Base-by-base conservation (phyloP, 2,329 filamentous ascomycete genomes). In the Graphilbum fragrans region DNA sequence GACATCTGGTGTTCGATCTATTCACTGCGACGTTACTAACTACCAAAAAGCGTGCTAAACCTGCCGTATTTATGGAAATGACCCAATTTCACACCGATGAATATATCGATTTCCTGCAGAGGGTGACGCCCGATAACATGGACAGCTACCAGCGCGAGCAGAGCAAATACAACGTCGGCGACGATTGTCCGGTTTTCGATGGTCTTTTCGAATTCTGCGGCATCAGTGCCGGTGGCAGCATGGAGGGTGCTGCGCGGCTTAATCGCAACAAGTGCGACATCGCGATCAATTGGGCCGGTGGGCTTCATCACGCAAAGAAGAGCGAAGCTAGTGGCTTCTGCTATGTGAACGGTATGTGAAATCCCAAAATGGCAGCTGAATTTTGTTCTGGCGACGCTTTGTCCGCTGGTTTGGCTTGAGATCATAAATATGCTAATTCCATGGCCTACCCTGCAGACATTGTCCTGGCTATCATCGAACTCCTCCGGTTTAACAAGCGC, bases 51-150 rank as follows among this genome's bases (percentile, higher is more conserved):
- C 80, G 83, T 47, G 83, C 83, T 41, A 90, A 90, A 67, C 83
- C 86, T 10, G 92, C 92, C 16, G 88, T 82, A 23, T 78, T 82
- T 49, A 81, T 92, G 53, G 88, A 96, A 60, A 84, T 98, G 70
- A 85, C 81, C 41, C 83, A 92, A 47, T 98, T 96, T 56, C 92
- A 98, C 60, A 92, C 86, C 39, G 77, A 85, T 57, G 88, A 95
- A 55, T 98, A 98, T 62, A 86, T 98, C 49, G 86, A 94, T 42
- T 98, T 96, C 56, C 69, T 98, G 17, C 83, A 73, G 64, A 94
- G 93, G 53, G 92, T 98, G 42, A 96, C 92, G 0, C 93, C 92
- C 2, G 92, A 98, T 65, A 98, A 98, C 58, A 96, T 96, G 86
- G 93, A 98, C 52, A 76, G 75, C 49, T 96, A 86, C 57, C 75